Base-by-base conservation (phyloP, 148 eudicot species). In the Spergularia marina region DNA sequence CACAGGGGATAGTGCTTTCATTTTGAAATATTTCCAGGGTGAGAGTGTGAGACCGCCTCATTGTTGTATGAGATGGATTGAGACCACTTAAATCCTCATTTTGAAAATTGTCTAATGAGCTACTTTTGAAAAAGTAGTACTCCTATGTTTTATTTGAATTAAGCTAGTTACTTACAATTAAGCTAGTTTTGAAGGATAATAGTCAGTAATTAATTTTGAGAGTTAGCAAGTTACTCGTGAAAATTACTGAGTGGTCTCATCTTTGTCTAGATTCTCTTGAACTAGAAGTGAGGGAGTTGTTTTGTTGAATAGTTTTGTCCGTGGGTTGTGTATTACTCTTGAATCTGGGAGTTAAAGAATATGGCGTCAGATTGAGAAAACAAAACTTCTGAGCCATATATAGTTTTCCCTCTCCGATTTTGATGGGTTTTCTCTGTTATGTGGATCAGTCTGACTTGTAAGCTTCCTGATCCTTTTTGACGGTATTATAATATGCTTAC, bases 321-420 rank as follows among this genome's bases (percentile, higher is more conserved):
- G 8, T 10, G 67, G 23, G n/a, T 44, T n/a, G 7, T 17, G 23
- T n/a, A 4, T 36, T 56, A 18, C 68, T 47, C 7, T 34, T 25
- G 53, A 55, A n/a, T 41, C 68, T 21, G 78, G 34, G 17, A 47
- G 21, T 55, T 53, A 34, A 44, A 44, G 56, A 77, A 63, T 39
- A 62, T 44, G 14, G 12, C 40, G 16, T 18, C 13, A 41, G 23
- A 17, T 30, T 23, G 39, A 49, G 44, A 30, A 68, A 53, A 53
- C 49, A 7, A 70, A 14, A 10, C 16, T 70, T 70, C 12, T 10
- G 7, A 68, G 30, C 71, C 25, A 47, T 20, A 68, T 47, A 13
- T 17, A 0, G 18, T 8, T 41, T 23, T 40, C 70, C 12, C 25
- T 66, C 14, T 4, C 34, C 14, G 12, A 17, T 20, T 68, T 18